These are phyloP conservation scores for Typha latifolia DNA, from an alignment of 176 grass and related monocot species.

Conservation along the genomic window DNA sequence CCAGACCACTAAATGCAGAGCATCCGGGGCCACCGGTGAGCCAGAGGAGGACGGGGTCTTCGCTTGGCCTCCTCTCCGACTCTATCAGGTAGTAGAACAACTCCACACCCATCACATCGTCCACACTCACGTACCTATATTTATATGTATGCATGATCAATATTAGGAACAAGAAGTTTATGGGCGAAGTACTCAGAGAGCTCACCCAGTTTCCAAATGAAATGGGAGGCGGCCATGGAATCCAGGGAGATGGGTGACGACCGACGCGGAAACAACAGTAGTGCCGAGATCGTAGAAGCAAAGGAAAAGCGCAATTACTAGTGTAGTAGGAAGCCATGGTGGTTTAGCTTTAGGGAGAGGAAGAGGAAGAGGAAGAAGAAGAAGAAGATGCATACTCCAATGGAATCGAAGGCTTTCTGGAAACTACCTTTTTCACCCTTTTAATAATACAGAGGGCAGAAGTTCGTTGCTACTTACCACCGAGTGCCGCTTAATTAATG, in stretches of 20 bases:
- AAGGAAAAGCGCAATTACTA: not conserved
- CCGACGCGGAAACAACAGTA: not conserved
- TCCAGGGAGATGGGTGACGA: not conserved
- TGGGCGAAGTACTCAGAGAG: not conserved
- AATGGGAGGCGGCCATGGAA: slow-evolving; percentile 11
- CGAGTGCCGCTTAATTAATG: no score
- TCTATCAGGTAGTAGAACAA: slow-evolving; percentile 12
- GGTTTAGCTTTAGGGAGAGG: not conserved
- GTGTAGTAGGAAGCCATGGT: no score
- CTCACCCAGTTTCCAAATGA: slow-evolving; percentile 4
- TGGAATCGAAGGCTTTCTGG: no score
- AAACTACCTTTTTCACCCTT: no score
- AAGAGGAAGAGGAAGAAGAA: not conserved
- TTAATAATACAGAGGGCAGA: no score
- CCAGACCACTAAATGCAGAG: not conserved
- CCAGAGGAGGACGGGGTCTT: slow-evolving; percentile 2
- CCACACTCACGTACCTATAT: slow-evolving; percentile 3
- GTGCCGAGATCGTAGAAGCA: not conserved
- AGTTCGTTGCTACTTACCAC: no score
- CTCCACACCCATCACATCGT: not conserved
- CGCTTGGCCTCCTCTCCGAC: slow-evolving; percentile 2
- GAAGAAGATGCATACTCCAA: not conserved
- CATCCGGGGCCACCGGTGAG: slow-evolving; percentile 8
- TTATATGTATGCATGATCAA: not conserved
- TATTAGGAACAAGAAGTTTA: not conserved